Conservation (phyloP, 345 rosid genomes). For the Brassica nigra region DNA sequence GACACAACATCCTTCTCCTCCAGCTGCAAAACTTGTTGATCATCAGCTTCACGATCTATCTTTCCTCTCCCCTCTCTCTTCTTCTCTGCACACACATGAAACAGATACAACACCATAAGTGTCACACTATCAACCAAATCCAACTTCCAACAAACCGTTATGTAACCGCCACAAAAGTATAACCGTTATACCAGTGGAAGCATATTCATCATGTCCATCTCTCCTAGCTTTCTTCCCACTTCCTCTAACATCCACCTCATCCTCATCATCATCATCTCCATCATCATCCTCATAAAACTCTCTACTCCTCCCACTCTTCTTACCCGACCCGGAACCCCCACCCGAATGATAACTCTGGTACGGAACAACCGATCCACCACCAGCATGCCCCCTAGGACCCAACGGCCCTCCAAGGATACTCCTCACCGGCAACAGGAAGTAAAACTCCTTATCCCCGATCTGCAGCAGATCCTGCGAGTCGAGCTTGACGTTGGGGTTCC, state of each 20-base stretch:
- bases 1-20: conserved; percentile 99
- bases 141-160: neutral
- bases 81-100: conserved; percentile 59
- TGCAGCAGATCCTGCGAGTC: conserved; percentile 90
- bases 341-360: conserved; percentile 58
- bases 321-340: conserved; percentile 45
- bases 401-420: conserved; percentile 68
- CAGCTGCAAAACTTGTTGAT: conserved; percentile 81
- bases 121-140: neutral
- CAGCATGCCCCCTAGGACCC: conserved; percentile 67
- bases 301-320: conserved; percentile 55
- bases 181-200: conserved; percentile 59
- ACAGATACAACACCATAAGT: neutral
- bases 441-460: conserved; percentile 92
- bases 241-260: conserved; percentile 59
- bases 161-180: too few relatives aligned
- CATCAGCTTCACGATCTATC: conserved; percentile 91
- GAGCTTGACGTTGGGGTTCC: conserved; percentile 78
- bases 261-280: conserved; percentile 55
- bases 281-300: conserved; percentile 41
- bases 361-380: conserved; percentile 40
- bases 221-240: conserved; percentile 75
- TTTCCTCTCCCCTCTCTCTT: conserved; percentile 79
- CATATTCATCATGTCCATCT: conserved; percentile 64
- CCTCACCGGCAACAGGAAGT: conserved; percentile 77